Conservation (phyloP, 179 eudicot genomes). For the Pouteria campechiana region DNA sequence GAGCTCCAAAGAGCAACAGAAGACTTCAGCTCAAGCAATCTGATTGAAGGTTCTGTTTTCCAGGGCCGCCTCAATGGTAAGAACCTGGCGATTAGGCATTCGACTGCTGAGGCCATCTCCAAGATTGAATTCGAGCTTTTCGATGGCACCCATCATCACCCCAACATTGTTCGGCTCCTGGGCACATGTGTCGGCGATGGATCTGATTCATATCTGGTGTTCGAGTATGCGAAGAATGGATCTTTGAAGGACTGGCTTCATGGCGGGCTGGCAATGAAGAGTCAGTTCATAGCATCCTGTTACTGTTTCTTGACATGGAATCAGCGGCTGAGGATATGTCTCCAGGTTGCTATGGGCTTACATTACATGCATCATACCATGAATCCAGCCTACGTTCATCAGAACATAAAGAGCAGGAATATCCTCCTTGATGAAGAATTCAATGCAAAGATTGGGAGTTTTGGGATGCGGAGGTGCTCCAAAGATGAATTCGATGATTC, state of each 20-base stretch:
- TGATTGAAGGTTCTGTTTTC: constrained; percentile 56
- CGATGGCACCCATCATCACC: constrained; percentile 42
- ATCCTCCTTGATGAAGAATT: constrained; percentile 79
- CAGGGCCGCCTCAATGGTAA: constrained; percentile 74
- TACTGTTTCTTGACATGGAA: constrained; percentile 71
- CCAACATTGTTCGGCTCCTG: constrained; percentile 53
- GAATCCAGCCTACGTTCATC: constrained; percentile 61
- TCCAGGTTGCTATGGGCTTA: constrained; percentile 65
- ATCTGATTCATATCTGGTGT: constrained; percentile 36
- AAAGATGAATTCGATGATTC: constrained; percentile 14
- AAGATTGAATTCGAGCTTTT: constrained; percentile 53
- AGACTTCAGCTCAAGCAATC: constrained; percentile 41
- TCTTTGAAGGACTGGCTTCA: constrained; percentile 90
- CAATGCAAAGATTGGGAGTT: constrained; percentile 69
- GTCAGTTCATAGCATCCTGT: constrained; percentile 83
- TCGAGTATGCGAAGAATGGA: constrained; percentile 84
- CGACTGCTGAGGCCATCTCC: constrained; percentile 23
- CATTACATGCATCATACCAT: constrained; percentile 74
- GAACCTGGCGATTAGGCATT: constrained; percentile 51
- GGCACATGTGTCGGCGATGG: constrained; percentile 42
- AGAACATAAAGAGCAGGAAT: constrained; percentile 53
- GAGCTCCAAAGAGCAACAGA: constrained; percentile 60
- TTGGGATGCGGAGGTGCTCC: constrained; percentile 40
- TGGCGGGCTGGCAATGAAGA: constrained; percentile 87
- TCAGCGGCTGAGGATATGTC: constrained; percentile 70